Conservation (phyloP, 352 stramenopile genomes). For the Globisporangium viniferum region DNA sequence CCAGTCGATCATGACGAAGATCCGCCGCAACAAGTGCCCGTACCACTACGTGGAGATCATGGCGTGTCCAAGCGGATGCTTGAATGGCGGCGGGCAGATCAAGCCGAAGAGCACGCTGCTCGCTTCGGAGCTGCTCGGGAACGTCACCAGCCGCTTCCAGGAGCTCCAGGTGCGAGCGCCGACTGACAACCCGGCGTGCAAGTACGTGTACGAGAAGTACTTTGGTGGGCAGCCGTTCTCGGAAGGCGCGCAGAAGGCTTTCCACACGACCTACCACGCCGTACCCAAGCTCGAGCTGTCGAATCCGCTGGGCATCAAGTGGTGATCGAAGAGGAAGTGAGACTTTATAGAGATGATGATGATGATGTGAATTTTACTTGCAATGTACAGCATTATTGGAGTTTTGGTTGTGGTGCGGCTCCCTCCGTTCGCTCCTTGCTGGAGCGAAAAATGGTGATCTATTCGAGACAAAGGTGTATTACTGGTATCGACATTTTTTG, state of each 20-base stretch:
- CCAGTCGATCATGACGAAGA: constrained; percentile 92
- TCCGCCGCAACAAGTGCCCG: constrained; percentile 85
- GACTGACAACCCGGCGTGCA: constrained; percentile 67
- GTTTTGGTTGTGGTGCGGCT: constrained; percentile 2
- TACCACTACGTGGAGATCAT: constrained; percentile 99
- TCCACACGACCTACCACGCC: constrained; percentile 83
- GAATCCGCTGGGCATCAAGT: constrained; percentile 87
- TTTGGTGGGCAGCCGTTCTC: constrained; percentile 75
- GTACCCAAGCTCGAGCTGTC: constrained; percentile 84
- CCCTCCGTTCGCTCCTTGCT: background rate
- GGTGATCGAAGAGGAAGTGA: constrained; percentile 39
- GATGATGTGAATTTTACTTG: constrained; percentile 4
- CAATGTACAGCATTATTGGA: constrained; percentile 18
- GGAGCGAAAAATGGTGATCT: constrained; percentile 10
- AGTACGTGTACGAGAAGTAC: constrained; percentile 83
- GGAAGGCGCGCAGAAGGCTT: constrained; percentile 43
- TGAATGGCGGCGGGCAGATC: constrained; percentile 96
- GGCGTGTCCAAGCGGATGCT: constrained; percentile 96
- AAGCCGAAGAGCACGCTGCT: constrained; percentile 61
- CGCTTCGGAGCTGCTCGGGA: constrained; percentile 51
- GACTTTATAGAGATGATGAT: constrained; percentile 6
- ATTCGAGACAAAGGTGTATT: constrained; percentile 16
- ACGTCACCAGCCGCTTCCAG: constrained; percentile 67
- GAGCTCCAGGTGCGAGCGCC: constrained; percentile 55
- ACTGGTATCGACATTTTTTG: constrained; percentile 11